Percentiles rank a stretch among this genome's conserved stretches.
phyloP scores from a whole-genome alignment of 441 rosid genomes.

The Brassica balearica region DNA sequence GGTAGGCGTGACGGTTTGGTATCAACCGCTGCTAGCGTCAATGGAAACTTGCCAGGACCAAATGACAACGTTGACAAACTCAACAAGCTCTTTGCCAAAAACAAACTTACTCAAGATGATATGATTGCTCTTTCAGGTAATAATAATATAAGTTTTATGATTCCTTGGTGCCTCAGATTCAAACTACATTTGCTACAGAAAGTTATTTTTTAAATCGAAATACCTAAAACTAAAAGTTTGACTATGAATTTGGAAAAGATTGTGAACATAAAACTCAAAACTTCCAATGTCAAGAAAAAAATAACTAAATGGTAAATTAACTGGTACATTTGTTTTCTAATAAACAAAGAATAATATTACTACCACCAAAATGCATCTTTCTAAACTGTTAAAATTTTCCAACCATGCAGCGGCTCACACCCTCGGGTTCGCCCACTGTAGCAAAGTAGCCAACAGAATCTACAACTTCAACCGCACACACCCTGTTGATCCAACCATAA shows the following conservation, averaged over 20 bases:
- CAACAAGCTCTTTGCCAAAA: constrained; percentile 58
- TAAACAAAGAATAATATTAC: too few species aligned
- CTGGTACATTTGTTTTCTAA: background rate
- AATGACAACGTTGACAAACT: constrained; percentile 64
- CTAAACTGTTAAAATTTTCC: background rate
- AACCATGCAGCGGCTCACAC: constrained; percentile 79
- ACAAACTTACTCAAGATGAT: constrained; percentile 76
- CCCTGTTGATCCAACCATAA: constrained; percentile 70
- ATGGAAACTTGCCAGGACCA: constrained; percentile 72
- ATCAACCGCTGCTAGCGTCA: constrained; percentile 67
- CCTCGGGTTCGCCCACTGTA: constrained; percentile 85
- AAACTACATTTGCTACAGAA: too few species aligned
- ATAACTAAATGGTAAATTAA: too few species aligned
- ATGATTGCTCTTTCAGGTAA: constrained; percentile 94
- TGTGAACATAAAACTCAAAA: too few species aligned
- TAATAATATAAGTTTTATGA: constrained; percentile 15
- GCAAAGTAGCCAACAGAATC: constrained; percentile 61
- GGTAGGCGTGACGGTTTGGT: constrained; percentile 82
- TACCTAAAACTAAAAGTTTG: too few species aligned
- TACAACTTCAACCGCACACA: constrained; percentile 59
- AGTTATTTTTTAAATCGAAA: too few species aligned
- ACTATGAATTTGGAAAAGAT: too few species aligned
- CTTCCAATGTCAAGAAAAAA: too few species aligned
- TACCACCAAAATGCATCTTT: background rate
- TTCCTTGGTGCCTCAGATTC: too few species aligned